Evolutionary conservation across 768 basidiomycete genomes (phyloP).

Genomic region (Lepiota brunneoincarnata): DNA sequence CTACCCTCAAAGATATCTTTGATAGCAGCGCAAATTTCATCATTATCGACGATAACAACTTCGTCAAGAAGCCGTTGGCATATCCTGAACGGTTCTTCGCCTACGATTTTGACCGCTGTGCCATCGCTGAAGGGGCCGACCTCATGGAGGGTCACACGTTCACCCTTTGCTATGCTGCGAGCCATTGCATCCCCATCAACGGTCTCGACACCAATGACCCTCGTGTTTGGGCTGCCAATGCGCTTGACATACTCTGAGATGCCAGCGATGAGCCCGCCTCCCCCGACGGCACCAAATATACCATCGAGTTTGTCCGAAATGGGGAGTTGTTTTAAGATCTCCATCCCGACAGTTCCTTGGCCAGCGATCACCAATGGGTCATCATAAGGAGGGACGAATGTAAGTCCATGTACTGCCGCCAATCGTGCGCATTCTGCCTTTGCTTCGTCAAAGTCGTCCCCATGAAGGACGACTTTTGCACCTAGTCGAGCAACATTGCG

Average conservation of each 20-base stretch:
- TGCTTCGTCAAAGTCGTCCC: constrained; percentile 92
- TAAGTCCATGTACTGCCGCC: constrained; percentile 68
- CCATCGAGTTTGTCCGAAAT: constrained; percentile 75
- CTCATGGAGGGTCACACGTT: constrained; percentile 80
- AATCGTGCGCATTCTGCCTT: constrained; percentile 92
- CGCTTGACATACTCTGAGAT: constrained; percentile 90
- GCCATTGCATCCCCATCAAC: constrained; percentile 94
- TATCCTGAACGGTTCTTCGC: constrained; percentile 91
- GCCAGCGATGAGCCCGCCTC: constrained; percentile 91
- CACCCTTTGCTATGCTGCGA: constrained; percentile 73
- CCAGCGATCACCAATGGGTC: constrained; percentile 97
- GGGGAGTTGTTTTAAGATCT: constrained; percentile 87
- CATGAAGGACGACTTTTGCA: constrained; percentile 91
- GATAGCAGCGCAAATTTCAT: constrained; percentile 97
- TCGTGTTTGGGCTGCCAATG: constrained; percentile 80
- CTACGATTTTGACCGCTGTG: constrained; percentile 94
- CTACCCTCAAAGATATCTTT: constrained; percentile 98
- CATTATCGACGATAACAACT: constrained; percentile 84
- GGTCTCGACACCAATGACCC: constrained; percentile 91
- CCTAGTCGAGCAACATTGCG: constrained; percentile 92
- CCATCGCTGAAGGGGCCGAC: constrained; percentile 98
- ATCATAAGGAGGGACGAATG: constrained; percentile 96
- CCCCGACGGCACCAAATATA: constrained; percentile 90
- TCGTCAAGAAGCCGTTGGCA: constrained; percentile 84
- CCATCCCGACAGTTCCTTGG: constrained; percentile 93